A percentile compares a stretch with the other conserved stretches of the same genome.
Conservation (phyloP, 1,284 basidiomycete genomes). For the Meripilus lineatus region DNA sequence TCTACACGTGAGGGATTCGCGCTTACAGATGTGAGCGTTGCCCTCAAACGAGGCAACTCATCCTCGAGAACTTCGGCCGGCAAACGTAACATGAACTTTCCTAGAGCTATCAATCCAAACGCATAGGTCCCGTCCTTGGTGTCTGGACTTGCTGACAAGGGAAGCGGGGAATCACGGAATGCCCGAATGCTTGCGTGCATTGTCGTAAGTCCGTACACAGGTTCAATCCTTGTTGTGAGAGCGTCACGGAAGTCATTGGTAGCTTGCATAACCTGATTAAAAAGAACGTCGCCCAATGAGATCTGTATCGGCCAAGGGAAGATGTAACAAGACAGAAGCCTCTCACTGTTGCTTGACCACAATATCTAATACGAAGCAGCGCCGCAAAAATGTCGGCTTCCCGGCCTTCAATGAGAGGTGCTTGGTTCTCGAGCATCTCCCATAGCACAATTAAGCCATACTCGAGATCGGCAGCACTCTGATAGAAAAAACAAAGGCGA, state of each 20-base stretch:
- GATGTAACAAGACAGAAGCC: constrained; percentile 9
- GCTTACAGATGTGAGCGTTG: constrained; percentile 64
- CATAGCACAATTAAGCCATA: constrained; percentile 72
- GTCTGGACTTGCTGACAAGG: constrained; percentile 37
- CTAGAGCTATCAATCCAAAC: constrained; percentile 75
- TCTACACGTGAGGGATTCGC: constrained; percentile 6
- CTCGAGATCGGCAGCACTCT: constrained; percentile 62
- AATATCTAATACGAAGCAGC: constrained; percentile 61
- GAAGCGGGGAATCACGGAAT: constrained; percentile 51
- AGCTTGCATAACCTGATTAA: constrained; percentile 65
- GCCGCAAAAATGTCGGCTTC: constrained; percentile 66
- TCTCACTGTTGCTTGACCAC: constrained; percentile 61
- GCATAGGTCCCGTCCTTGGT: constrained; percentile 65
- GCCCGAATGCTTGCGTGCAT: constrained; percentile 64
- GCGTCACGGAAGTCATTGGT: constrained; percentile 75
- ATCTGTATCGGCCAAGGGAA: not conserved
- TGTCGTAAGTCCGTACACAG: constrained; percentile 78
- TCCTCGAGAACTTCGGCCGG: constrained; percentile 82
- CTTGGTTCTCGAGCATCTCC: constrained; percentile 71
- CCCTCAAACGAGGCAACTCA: constrained; percentile 69
- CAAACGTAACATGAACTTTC: constrained; percentile 73
- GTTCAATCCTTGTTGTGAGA: constrained; percentile 64
- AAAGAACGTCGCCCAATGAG: constrained; percentile 10
- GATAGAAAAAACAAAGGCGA: constrained; percentile 9
- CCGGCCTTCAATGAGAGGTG: constrained; percentile 61